Conservation (phyloP, 495 filamentous ascomycete species). For the Emericellopsis terricola region DNA sequence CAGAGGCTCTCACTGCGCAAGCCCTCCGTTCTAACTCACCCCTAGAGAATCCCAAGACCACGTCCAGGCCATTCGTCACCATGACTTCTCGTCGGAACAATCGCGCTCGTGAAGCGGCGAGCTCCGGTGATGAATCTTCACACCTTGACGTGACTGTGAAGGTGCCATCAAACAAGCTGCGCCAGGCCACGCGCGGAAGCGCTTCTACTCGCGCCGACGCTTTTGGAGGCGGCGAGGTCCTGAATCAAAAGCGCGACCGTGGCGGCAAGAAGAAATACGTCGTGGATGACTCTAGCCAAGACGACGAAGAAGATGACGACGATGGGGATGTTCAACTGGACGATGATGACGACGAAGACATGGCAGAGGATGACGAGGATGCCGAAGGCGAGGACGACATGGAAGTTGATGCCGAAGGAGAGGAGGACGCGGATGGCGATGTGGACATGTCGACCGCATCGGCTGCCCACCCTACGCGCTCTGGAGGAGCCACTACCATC, state of each 20-base stretch:
- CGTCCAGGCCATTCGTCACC: too few species aligned
- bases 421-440: constrained; percentile 23
- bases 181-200: constrained; percentile 39
- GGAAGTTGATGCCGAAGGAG: constrained; percentile 11
- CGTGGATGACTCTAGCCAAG: constrained; percentile 33
- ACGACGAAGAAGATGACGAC: constrained; percentile 29
- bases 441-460: constrained; percentile 10
- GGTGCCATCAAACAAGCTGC: constrained; percentile 64
- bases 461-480: constrained; percentile 12
- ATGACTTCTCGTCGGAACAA: constrained; percentile 2
- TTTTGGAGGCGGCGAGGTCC: constrained; percentile 36
- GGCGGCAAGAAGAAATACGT: constrained; percentile 52
- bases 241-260: constrained; percentile 43
- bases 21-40: constrained; percentile 4
- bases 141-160: constrained; percentile 71
- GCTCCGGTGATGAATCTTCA: constrained; percentile 36
- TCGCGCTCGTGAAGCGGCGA: constrained; percentile 17
- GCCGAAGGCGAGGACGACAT: constrained; percentile 24
- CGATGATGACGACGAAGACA: constrained; percentile 23
- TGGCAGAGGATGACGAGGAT: constrained; percentile 21
- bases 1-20: constrained; percentile 12
- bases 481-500: too few species aligned
- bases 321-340: constrained; percentile 25
- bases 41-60: too few species aligned
- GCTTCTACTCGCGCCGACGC: constrained; percentile 13